These are phyloP conservation scores for Saccharomyces hybrid DNA, from an alignment of 1,139 yeast species.

Conservation along the genomic window DNA sequence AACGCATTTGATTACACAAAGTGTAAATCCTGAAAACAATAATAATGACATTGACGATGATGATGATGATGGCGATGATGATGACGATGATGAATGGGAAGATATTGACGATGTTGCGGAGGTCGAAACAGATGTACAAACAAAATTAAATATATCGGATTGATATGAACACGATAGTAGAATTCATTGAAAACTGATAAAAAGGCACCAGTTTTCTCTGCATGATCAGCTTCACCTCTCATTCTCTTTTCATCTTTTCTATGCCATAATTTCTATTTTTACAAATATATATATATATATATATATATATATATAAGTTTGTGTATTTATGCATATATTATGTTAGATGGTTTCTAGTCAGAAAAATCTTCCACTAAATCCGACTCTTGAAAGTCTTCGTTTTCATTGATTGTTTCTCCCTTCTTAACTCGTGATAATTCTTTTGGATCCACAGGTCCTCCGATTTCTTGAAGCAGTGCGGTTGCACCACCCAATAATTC, in stretches of 20 bases:
- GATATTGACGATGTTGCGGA: slow-evolving; percentile 26
- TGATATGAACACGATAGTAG: background rate
- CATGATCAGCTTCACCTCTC: background rate
- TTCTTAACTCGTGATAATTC: slow-evolving; percentile 37
- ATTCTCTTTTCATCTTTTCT: background rate
- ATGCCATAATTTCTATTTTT: background rate
- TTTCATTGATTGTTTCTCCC: slow-evolving; percentile 40
- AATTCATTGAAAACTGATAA: background rate
- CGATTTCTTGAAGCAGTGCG: slow-evolving; percentile 45
- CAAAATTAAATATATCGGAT: slow-evolving; percentile 15
- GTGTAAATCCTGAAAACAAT: slow-evolving; percentile 13
- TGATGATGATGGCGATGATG: slow-evolving; percentile 17
- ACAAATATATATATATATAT: background rate
- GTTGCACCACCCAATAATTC: slow-evolving; percentile 50
- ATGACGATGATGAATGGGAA: slow-evolving; percentile 36
- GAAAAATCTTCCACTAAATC: slow-evolving; percentile 23
- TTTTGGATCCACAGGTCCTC: slow-evolving; percentile 42
- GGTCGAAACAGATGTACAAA: slow-evolving; percentile 14
- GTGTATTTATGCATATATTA: background rate
- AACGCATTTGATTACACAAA: slow-evolving; percentile 29
- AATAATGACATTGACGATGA: slow-evolving; percentile 9
- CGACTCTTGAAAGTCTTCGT: slow-evolving; percentile 35
- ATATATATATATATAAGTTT: background rate
- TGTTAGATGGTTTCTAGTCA: slow-evolving; percentile 3
- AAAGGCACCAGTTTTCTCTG: background rate